phyloP scores from a whole-genome alignment of 306 rosid species.

The Lathyrus aphaca region DNA sequence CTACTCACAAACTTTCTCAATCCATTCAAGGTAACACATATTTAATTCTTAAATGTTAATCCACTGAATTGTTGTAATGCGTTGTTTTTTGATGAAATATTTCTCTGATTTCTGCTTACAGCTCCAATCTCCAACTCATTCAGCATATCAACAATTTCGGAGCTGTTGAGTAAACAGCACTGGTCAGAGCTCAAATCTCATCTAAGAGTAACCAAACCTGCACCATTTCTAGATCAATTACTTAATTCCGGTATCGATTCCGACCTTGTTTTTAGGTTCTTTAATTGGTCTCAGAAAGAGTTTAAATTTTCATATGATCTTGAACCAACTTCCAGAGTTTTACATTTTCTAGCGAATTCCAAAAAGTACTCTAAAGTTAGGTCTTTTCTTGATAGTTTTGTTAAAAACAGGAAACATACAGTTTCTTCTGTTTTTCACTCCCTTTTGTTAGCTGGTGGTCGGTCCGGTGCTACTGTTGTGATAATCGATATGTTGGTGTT shows the following conservation, averaged over 20 bases:
- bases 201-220: constrained; percentile 48
- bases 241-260: constrained; percentile 56
- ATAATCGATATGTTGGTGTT: constrained; percentile 65
- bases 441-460: constrained; percentile 44
- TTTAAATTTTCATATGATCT: constrained; percentile 48
- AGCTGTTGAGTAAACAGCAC: constrained; percentile 70
- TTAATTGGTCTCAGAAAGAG: constrained; percentile 67
- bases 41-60: no score
- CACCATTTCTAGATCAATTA: constrained; percentile 53
- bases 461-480: constrained; percentile 45
- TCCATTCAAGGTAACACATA: no score
- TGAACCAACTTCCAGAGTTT: constrained; percentile 57
- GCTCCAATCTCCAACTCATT: constrained; percentile 40
- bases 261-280: constrained; percentile 65
- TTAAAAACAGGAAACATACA: constrained; percentile 52
- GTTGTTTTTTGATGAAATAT: neutral
- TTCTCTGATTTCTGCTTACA: constrained; percentile 11
- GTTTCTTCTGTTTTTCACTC: constrained; percentile 59
- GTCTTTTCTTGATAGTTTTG: constrained; percentile 59
- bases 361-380: constrained; percentile 62
- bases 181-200: constrained; percentile 71
- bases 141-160: constrained; percentile 42
- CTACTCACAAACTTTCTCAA: no score
- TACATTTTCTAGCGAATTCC: constrained; percentile 54
- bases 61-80: neutral